Percentiles rank a stretch among this genome's conserved stretches.
Conservation (phyloP, 768 basidiomycete genomes). For the Boletus edulis region DNA sequence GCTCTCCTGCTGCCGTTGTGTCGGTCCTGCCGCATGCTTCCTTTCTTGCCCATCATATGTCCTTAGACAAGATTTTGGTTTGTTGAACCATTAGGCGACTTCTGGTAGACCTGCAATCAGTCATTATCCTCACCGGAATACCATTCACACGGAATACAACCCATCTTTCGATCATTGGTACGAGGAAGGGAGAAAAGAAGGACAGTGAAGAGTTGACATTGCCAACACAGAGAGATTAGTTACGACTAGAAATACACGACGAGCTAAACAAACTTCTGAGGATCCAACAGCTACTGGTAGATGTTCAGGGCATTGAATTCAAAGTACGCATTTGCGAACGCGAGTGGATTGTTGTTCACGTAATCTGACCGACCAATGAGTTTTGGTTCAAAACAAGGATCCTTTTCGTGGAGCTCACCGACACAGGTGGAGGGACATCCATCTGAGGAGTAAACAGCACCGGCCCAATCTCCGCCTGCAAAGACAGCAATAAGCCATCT, state of each 20-base stretch:
- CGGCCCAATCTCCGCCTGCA: conserved; percentile 32
- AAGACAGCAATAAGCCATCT: not conserved
- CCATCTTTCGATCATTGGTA: too few relatives aligned
- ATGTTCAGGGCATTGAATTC: conserved; percentile 24
- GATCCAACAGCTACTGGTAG: conserved; percentile 4
- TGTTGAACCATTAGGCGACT: too few relatives aligned
- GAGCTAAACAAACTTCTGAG: not conserved
- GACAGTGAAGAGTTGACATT: too few relatives aligned
- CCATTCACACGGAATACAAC: too few relatives aligned
- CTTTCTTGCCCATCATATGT: too few relatives aligned
- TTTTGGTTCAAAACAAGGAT: not conserved
- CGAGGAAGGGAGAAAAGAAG: too few relatives aligned
- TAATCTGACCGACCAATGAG: conserved; percentile 48
- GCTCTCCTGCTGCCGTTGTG: too few relatives aligned
- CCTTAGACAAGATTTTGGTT: too few relatives aligned
- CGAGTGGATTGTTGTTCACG: conserved; percentile 33
- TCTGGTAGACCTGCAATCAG: too few relatives aligned
- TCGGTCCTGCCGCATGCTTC: too few relatives aligned
- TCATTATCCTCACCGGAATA: too few relatives aligned
- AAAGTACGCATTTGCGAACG: conserved; percentile 20
- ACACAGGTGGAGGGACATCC: conserved; percentile 28
- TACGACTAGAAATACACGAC: not conserved
- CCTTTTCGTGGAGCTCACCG: conserved; percentile 15
- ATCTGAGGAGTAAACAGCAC: conserved; percentile 11
- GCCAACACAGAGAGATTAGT: too few relatives aligned